phyloP scores from a whole-genome alignment of 345 rosid genomes.

The Citrus inodora region DNA sequence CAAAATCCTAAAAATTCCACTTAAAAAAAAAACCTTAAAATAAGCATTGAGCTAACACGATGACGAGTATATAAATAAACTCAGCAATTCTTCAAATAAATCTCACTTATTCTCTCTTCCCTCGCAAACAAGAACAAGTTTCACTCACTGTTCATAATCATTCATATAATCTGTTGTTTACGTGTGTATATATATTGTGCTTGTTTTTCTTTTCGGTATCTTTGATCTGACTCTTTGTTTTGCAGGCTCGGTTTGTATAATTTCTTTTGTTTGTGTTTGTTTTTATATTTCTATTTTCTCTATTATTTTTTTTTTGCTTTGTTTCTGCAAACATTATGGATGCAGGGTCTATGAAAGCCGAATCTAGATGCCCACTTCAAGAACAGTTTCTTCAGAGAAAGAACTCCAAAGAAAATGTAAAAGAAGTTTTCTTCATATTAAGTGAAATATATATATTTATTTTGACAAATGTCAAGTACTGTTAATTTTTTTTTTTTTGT shows the following conservation, averaged over 20 bases:
- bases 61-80: neutral
- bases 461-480: neutral
- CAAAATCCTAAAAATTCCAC: neutral
- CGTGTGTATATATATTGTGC: neutral
- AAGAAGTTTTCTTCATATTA: neutral
- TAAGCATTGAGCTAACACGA: neutral
- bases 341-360: conserved; percentile 25
- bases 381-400: conserved; percentile 40
- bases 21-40: neutral
- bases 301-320: neutral
- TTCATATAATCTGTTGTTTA: neutral
- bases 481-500: neutral
- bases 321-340: conserved; percentile 15
- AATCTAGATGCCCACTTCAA: conserved; percentile 42
- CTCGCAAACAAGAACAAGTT: neutral
- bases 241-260: neutral
- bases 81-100: neutral
- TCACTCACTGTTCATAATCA: neutral
- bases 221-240: conserved; percentile 2
- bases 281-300: neutral
- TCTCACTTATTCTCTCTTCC: neutral
- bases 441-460: too few species aligned
- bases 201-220: neutral
- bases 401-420: conserved; percentile 43
- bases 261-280: neutral